phyloP scores from a whole-genome alignment of 2,329 filamentous ascomycete genomes.

The Corinectria fuckeliana region DNA sequence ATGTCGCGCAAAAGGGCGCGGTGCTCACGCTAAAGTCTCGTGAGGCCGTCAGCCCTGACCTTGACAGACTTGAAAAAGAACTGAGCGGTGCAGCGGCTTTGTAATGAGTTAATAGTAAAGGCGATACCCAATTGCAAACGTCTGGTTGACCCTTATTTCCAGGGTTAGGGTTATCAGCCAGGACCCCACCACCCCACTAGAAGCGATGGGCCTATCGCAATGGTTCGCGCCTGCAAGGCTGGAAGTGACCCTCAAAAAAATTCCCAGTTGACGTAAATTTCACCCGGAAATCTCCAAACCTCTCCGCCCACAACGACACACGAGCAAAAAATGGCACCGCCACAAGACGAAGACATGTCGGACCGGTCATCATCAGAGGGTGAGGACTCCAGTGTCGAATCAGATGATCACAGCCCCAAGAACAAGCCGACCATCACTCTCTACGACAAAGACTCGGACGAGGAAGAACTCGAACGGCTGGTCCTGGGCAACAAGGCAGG shows the following conservation, averaged over 20 bases:
- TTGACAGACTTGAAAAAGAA: conserved; percentile 55
- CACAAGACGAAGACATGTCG: conserved; percentile 38
- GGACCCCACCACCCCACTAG: conserved; percentile 13
- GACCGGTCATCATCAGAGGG: conserved; percentile 40
- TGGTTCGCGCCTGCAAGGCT: conserved; percentile 38
- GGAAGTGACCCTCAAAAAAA: conserved; percentile 41
- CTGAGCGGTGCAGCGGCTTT: conserved; percentile 39
- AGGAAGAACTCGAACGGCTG: conserved; percentile 84
- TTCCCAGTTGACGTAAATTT: conserved; percentile 31
- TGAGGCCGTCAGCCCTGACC: conserved; percentile 71
- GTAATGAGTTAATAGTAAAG: neutral
- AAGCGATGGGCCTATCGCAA: conserved; percentile 23
- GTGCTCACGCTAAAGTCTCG: conserved; percentile 77
- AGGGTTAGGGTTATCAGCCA: conserved; percentile 33
- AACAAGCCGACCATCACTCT: conserved; percentile 41
- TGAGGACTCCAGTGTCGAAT: conserved; percentile 38
- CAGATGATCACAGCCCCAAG: conserved; percentile 37
- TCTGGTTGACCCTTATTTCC: neutral
- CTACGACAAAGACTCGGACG: conserved; percentile 77
- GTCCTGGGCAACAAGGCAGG: conserved; percentile 88
- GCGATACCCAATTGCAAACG: conserved; percentile 9
- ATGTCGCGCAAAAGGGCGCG: conserved; percentile 82
- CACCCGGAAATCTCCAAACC: conserved; percentile 22
- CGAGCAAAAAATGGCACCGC: conserved; percentile 41
- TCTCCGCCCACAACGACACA: conserved; percentile 17